These are phyloP conservation scores for Talaromyces funiculosus DNA, from an alignment of 2,329 filamentous ascomycete genomes.

Conservation along the genomic window DNA sequence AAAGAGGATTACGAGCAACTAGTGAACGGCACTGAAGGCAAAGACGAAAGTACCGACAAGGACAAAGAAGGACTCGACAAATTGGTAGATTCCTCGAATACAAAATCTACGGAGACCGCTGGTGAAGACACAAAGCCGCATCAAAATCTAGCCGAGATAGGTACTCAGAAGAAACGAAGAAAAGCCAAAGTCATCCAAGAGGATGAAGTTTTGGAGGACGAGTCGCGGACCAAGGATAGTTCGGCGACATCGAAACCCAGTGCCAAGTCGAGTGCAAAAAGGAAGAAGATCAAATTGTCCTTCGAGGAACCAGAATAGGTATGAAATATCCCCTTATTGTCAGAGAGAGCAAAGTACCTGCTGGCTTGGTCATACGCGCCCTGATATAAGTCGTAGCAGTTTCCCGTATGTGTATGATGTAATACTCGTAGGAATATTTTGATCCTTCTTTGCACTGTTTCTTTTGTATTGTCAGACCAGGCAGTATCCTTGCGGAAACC, in stretches of 20 bases:
- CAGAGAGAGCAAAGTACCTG: not conserved
- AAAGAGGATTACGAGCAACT: slow-evolving; percentile 41
- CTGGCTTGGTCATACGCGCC: not conserved
- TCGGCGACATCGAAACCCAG: slow-evolving; percentile 10
- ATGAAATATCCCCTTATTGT: not conserved
- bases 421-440: not conserved
- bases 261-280: slow-evolving; percentile 31
- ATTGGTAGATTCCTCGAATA: slow-evolving; percentile 14
- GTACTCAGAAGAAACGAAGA: slow-evolving; percentile 38
- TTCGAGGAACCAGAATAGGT: slow-evolving; percentile 34
- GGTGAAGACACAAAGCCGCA: slow-evolving; percentile 19
- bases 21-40: slow-evolving; percentile 20
- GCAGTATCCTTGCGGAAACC: not conserved
- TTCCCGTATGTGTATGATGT: slow-evolving; percentile 4
- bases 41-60: slow-evolving; percentile 14
- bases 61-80: slow-evolving; percentile 10
- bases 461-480: not conserved
- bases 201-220: slow-evolving; percentile 18
- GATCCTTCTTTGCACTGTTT: not conserved
- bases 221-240: slow-evolving; percentile 20
- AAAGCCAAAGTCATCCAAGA: slow-evolving; percentile 37
- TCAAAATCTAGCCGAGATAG: slow-evolving; percentile 37
- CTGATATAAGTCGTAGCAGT: not conserved
- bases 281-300: slow-evolving; percentile 43
- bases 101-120: slow-evolving; percentile 9